A percentile compares a stretch with the other conserved stretches of the same genome.
phyloP scores from a whole-genome alignment of 495 filamentous ascomycete genomes.

The Gamarada debralockiae region DNA sequence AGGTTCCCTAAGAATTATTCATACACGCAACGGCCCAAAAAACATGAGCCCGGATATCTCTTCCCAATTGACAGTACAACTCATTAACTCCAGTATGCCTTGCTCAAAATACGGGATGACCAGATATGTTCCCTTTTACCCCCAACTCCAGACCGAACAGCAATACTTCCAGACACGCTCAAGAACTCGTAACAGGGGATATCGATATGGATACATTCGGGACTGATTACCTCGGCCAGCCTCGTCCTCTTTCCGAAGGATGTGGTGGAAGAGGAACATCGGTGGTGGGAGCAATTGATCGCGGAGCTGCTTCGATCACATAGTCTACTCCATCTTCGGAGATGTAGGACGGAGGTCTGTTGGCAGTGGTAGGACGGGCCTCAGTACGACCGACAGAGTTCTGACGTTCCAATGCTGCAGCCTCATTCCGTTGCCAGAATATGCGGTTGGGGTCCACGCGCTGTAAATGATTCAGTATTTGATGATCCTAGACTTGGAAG shows the following conservation, averaged over 20 bases:
- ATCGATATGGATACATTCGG: not conserved
- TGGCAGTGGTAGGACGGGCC: conserved; percentile 20
- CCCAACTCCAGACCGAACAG: not conserved
- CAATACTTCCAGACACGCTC: not conserved
- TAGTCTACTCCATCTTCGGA: conserved; percentile 71
- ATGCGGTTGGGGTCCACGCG: conserved; percentile 76
- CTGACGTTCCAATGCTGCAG: conserved; percentile 20
- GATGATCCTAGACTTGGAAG: not conserved
- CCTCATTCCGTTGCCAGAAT: conserved; percentile 64
- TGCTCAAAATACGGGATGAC: not conserved
- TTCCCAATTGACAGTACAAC: not conserved
- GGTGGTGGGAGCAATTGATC: conserved; percentile 42
- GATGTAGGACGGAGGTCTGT: conserved; percentile 65
- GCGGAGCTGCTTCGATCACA: conserved; percentile 56
- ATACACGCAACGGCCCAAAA: not conserved
- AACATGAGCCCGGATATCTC: not conserved
- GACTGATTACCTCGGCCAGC: not conserved
- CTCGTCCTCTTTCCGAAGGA: conserved; percentile 36
- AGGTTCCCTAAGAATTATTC: not conserved
- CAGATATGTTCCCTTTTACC: not conserved
- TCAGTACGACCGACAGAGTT: conserved; percentile 11
- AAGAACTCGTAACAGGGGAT: not conserved
- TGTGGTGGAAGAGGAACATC: conserved; percentile 42
- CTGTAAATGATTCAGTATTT: conserved; percentile 31
- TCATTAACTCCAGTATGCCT: not conserved